Evolutionary conservation across 768 basidiomycete species (phyloP).

Genomic region (Mycena belliarum): DNA sequence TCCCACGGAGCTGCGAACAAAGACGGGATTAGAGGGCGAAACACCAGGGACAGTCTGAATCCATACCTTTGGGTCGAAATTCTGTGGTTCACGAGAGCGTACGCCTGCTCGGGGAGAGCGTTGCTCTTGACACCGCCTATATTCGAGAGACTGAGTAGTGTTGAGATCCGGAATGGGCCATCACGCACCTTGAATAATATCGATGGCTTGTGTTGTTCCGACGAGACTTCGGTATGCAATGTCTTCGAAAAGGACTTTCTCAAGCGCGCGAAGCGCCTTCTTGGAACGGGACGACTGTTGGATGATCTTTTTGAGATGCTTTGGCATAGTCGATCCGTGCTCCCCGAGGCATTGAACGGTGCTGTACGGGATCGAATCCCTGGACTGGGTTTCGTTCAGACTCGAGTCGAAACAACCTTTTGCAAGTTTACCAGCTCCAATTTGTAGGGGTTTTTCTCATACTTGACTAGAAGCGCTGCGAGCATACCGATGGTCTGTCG

Average conservation of each 20-base stretch:
- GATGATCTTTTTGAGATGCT: slow-evolving; percentile 48
- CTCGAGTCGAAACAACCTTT: not conserved
- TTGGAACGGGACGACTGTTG: slow-evolving; percentile 49
- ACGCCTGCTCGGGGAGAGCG: slow-evolving; percentile 75
- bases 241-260: slow-evolving; percentile 45
- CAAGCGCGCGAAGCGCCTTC: slow-evolving; percentile 51
- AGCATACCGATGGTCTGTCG: slow-evolving; percentile 79
- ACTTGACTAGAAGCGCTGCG: slow-evolving; percentile 62
- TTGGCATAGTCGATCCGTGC: slow-evolving; percentile 57
- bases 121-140: slow-evolving; percentile 71
- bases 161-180: not conserved
- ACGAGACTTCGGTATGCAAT: slow-evolving; percentile 45
- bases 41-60: too few species aligned
- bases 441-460: slow-evolving; percentile 66
- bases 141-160: not conserved
- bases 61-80: slow-evolving; percentile 58
- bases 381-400: slow-evolving; percentile 36
- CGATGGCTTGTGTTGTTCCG: slow-evolving; percentile 78
- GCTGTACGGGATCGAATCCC: slow-evolving; percentile 58
- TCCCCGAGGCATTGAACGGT: slow-evolving; percentile 67
- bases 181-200: slow-evolving; percentile 47
- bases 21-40: too few species aligned
- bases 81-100: slow-evolving; percentile 72
- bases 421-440: slow-evolving; percentile 43
- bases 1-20: slow-evolving; percentile 38